Conservation (phyloP, 495 filamentous ascomycete species). For the Xylaria grammica region DNA sequence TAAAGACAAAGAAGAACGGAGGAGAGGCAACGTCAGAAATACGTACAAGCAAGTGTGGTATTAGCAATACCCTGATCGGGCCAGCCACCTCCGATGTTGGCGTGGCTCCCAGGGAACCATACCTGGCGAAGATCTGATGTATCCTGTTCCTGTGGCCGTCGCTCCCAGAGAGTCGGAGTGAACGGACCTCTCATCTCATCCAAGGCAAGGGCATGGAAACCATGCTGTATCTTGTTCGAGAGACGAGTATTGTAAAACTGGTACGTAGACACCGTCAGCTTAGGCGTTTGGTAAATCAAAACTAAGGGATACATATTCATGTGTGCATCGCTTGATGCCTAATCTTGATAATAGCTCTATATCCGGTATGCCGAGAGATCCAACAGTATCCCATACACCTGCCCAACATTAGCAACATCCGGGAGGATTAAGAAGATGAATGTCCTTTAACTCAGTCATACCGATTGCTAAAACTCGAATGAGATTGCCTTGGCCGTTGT, state of each 20-base stretch:
- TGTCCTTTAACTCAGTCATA: slow-evolving; percentile 11
- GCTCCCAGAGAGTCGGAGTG: slow-evolving; percentile 67
- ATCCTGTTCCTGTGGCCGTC: slow-evolving; percentile 38
- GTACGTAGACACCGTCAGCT: slow-evolving; percentile 37
- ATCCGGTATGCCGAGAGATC: slow-evolving; percentile 59
- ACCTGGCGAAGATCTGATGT: slow-evolving; percentile 66
- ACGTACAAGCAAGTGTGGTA: slow-evolving; percentile 67
- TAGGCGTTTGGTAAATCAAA: background rate
- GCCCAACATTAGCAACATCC: background rate
- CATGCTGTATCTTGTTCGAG: slow-evolving; percentile 64
- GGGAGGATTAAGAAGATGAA: no score
- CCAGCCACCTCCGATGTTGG: slow-evolving; percentile 67
- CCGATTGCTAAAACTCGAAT: slow-evolving; percentile 58
- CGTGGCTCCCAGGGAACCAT: slow-evolving; percentile 76
- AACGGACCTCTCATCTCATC: slow-evolving; percentile 71
- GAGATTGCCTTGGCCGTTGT: slow-evolving; percentile 36
- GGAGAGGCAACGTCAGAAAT: background rate
- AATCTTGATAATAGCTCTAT: slow-evolving; percentile 22
- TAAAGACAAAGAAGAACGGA: slow-evolving; percentile 5
- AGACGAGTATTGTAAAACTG: slow-evolving; percentile 66
- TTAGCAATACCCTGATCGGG: slow-evolving; percentile 61
- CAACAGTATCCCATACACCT: slow-evolving; percentile 67
- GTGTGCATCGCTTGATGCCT: slow-evolving; percentile 52
- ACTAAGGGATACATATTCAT: slow-evolving; percentile 41
- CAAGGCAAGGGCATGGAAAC: slow-evolving; percentile 75